Base-by-base conservation (phyloP, 2,329 filamentous ascomycete genomes). In the Fusarium verticillioides region DNA sequence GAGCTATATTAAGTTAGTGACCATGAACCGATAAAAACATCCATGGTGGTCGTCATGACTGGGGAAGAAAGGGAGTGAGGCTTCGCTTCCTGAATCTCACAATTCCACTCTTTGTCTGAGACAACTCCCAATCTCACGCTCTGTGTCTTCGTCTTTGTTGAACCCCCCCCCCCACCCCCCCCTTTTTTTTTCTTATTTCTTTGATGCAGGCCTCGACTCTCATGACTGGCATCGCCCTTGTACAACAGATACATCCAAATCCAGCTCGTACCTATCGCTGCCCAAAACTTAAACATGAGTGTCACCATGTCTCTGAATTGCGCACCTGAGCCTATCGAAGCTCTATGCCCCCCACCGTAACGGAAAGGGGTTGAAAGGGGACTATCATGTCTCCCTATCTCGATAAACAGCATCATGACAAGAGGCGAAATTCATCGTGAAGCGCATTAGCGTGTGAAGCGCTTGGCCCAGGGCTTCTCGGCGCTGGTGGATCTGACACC, bases 401-500 rank as follows among this genome's bases (percentile, higher is more conserved):
- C 26, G 53, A 60, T 39, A 44, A 54, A 60, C 49, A 56, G 59
- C 63, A 69, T 69, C 67, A 64, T 69, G 59, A 53, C 63, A 62
- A 50, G 60, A 68, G 52, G 63, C 70, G 56, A 75, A 58, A 74
- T 54, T 42, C 36, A 50, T 40, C 39, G 62, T 63, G 49, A 61
- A 67, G 62, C 66, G 61, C 72, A 58, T 69, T 69, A 75, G 70
- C 63, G 52, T 70, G 34, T 49, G 47, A 49, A 61, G 59, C 49
- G 63, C 62, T 63, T 74, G 65, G 62, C 32, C 60, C 69, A 64
- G 60, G 69, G 63, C 62, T 63, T 53, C 66, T 63, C 59, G 47
- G 59, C 50, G 57, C 60, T n/a, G 34, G 73, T 73, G 74, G 74
- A 72, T 76, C 70, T 74, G 64, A 70, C 67, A 75, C 62, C 61